Conservation (phyloP, 2,329 filamentous ascomycete species). For the Hymenoscyphus salicellus region DNA sequence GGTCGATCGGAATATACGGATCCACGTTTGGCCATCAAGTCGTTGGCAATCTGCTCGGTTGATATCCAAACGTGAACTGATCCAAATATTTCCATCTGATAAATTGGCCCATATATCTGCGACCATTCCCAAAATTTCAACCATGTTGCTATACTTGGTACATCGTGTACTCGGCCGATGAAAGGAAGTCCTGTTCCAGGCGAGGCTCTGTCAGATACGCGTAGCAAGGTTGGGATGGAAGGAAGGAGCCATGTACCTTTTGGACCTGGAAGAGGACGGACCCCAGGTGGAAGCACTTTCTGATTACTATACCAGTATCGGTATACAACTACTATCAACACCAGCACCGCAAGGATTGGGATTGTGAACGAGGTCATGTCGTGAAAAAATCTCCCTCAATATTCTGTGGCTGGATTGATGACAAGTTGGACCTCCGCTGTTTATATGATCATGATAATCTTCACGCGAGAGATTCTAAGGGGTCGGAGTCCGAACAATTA, state of each 20-base stretch:
- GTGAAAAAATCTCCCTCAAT: background rate
- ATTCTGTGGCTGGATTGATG: background rate
- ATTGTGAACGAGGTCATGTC: constrained; percentile 9
- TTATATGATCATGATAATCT: constrained; percentile 4
- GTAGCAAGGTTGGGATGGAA: background rate
- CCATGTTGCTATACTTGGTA: constrained; percentile 44
- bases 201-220: constrained; percentile 8
- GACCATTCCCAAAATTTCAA: constrained; percentile 49
- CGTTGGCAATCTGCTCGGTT: constrained; percentile 44
- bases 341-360: background rate
- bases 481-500: background rate
- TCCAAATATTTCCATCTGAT: constrained; percentile 47
- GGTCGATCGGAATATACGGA: constrained; percentile 48
- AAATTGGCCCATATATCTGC: constrained; percentile 47
- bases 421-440: constrained; percentile 1
- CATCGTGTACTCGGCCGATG: constrained; percentile 46
- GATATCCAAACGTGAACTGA: constrained; percentile 49
- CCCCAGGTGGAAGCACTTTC: constrained; percentile 21
- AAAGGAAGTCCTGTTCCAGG: constrained; percentile 40
- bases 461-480: background rate
- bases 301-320: constrained; percentile 11
- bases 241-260: constrained; percentile 15
- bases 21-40: constrained; percentile 43
- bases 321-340: constrained; percentile 5
- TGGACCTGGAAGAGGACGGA: constrained; percentile 22